Evolutionary conservation across 306 rosid species (phyloP), one percentile per base, ranked within the genome.

Genomic region (Styphnolobium japonicum): DNA sequence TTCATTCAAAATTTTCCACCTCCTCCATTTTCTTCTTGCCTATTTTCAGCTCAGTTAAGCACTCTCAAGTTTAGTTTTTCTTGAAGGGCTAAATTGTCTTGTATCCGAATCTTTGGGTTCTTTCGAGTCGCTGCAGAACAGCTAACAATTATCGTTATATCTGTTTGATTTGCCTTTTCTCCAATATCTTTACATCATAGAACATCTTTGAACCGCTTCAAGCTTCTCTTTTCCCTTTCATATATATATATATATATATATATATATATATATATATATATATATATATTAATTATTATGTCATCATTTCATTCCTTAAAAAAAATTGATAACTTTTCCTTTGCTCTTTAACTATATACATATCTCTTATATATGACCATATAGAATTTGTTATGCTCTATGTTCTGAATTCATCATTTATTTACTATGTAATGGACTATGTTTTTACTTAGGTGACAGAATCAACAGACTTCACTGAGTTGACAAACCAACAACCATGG

Each of bases 401-500:
- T 78, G 68, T 34, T 48, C 1, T 51, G 49, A 57, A 16, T 61
- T 49, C 52, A 21, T 62, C 48, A 0, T n/a, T 21, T 46, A 3
- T 51, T 40, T 42, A 4, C 7, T 52, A 1, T 14, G 10, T 14
- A 23, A 23, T 57, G 21, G 61, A 12, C 31, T 46, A n/a, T 15
- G 31, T 48, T 73, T 16, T 37, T 55, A 34, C 31, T 15, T 6
- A 88, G 95, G 92, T 93, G 72, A 88, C 90, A 4, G 78, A 90
- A 42, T 85, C 87, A 10, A 91, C 97, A 0, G 92, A 93, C 78
- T 87, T 90, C 43, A 1, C 85, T 3, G 97, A 89, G 73, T 78
- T 93, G 80, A 87, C 88, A 5, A 87, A 90, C 83, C 68, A 78
- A 6, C 87, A 90, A 7, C 86, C 91, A 23, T 93, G 97, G 97